These are phyloP conservation scores for Sistotremastrum suecicum DNA, from an alignment of 768 basidiomycete genomes.

Conservation along the genomic window DNA sequence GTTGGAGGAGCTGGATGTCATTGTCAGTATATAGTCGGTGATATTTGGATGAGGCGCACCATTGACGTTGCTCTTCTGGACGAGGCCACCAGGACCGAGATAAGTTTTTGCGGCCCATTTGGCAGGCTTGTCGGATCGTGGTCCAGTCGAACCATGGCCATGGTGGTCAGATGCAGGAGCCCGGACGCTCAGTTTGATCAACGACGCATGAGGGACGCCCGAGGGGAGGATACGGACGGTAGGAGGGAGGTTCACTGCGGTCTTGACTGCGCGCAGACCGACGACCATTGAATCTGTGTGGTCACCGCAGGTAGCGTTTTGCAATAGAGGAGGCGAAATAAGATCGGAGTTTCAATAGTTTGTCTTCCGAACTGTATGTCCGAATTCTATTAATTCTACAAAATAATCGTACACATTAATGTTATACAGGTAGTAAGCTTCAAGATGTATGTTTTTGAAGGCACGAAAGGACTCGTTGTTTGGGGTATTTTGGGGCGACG, in stretches of 20 bases:
- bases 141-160: conserved; percentile 35
- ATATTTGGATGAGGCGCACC: conserved; percentile 27
- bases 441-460: conserved; percentile 31
- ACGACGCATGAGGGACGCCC: conserved; percentile 66
- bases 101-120: conserved; percentile 47
- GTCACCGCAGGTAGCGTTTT: no score
- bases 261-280: conserved; percentile 62
- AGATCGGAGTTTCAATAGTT: no score
- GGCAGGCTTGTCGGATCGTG: conserved; percentile 50
- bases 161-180: conserved; percentile 45
- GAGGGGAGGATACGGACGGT: conserved; percentile 66
- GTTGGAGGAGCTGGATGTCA: conserved; percentile 34
- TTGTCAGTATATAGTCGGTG: conserved; percentile 1
- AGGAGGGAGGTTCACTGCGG: conserved; percentile 68
- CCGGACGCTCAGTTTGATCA: conserved; percentile 59
- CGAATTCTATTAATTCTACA: no score
- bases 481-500: conserved; percentile 45
- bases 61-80: conserved; percentile 48
- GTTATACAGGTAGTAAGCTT: no score
- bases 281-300: conserved; percentile 14
- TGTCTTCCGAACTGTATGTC: no score
- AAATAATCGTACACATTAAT: no score
- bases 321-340: no score
- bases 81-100: conserved; percentile 33
- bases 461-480: conserved; percentile 46